Evolutionary conservation across 1,139 yeast genomes (phyloP).

Genomic region (Yamadazyma triangularis): DNA sequence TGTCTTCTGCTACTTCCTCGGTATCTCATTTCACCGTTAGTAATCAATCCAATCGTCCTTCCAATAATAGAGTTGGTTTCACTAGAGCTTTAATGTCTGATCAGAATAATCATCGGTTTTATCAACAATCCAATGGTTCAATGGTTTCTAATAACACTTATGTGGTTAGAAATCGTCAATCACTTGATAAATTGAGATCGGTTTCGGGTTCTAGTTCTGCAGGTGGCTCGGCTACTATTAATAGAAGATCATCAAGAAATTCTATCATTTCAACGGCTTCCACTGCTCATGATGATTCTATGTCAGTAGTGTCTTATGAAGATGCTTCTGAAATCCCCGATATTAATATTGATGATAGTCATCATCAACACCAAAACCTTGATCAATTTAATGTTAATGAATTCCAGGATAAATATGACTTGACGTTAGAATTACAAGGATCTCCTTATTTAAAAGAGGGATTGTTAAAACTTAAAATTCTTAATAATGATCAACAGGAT

Average conservation of each 20-base stretch:
- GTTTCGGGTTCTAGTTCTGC: conserved; percentile 1
- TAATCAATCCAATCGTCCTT: conserved; percentile 2
- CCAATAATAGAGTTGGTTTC: conserved; percentile 32
- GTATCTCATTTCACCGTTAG: conserved; percentile 24
- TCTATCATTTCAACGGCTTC: conserved; percentile 26
- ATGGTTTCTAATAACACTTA: conserved; percentile 14
- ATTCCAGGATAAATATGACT: conserved; percentile 52
- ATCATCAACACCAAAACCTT: conserved; percentile 12
- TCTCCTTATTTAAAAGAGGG: conserved; percentile 84
- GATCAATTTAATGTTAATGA: conserved; percentile 40
- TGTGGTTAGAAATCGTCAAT: conserved; percentile 23
- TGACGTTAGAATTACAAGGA: conserved; percentile 60
- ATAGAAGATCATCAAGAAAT: conserved; percentile 32
- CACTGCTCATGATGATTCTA: conserved; percentile 26
- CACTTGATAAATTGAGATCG: conserved; percentile 25
- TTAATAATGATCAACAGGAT: conserved; percentile 40
- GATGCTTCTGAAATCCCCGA: conserved; percentile 21
- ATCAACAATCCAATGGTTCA: conserved; percentile 20
- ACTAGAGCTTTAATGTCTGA: conserved; percentile 40
- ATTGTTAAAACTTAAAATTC: conserved; percentile 47
- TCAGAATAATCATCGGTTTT: conserved; percentile 18
- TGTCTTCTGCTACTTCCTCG: conserved; percentile 28
- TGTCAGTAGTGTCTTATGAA: conserved; percentile 31
- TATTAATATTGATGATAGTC: conserved; percentile 12
- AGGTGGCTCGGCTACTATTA: conserved; percentile 9